These are phyloP conservation scores for Cubamyces lactineus DNA, from an alignment of 768 basidiomycete genomes.

Conservation along the genomic window DNA sequence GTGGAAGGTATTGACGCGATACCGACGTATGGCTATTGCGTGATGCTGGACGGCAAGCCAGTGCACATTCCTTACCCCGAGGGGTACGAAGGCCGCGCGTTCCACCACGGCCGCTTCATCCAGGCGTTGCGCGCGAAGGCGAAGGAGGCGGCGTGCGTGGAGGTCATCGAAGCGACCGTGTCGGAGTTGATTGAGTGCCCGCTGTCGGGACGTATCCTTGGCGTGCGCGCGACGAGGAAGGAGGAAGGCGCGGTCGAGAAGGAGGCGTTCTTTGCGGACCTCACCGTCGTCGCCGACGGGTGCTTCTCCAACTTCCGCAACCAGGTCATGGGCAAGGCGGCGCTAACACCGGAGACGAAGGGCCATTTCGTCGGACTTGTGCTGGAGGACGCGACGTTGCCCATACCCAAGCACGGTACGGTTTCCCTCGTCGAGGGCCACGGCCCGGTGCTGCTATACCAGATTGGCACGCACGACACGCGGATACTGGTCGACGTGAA, in stretches of 20 bases:
- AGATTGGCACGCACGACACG: constrained; percentile 86
- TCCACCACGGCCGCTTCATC: constrained; percentile 94
- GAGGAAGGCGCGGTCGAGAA: constrained; percentile 43
- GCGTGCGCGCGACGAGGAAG: constrained; percentile 61
- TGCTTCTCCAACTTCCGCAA: constrained; percentile 92
- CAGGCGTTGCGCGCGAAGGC: constrained; percentile 75
- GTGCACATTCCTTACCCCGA: constrained; percentile 92
- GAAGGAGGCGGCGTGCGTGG: constrained; percentile 60
- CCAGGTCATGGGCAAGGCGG: constrained; percentile 57
- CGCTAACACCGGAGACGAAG: constrained; percentile 55
- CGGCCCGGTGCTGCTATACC: constrained; percentile 92
- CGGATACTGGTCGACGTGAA: constrained; percentile 94
- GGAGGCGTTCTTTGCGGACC: constrained; percentile 65
- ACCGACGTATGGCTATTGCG: constrained; percentile 83
- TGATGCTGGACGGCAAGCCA: constrained; percentile 62
- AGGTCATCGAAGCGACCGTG: constrained; percentile 84
- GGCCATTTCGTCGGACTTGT: constrained; percentile 87
- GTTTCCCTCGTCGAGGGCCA: constrained; percentile 78
- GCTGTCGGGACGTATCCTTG: constrained; percentile 56
- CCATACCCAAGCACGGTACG: constrained; percentile 79
- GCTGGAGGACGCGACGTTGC: constrained; percentile 74
- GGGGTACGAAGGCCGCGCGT: constrained; percentile 73
- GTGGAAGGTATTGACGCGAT: constrained; percentile 90
- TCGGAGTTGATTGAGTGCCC: constrained; percentile 71
- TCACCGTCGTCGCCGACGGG: constrained; percentile 91